A percentile compares a stretch with the other conserved stretches of the same genome.
phyloP scores from a whole-genome alignment of 176 grass and related monocot genomes.

The Zea mays region DNA sequence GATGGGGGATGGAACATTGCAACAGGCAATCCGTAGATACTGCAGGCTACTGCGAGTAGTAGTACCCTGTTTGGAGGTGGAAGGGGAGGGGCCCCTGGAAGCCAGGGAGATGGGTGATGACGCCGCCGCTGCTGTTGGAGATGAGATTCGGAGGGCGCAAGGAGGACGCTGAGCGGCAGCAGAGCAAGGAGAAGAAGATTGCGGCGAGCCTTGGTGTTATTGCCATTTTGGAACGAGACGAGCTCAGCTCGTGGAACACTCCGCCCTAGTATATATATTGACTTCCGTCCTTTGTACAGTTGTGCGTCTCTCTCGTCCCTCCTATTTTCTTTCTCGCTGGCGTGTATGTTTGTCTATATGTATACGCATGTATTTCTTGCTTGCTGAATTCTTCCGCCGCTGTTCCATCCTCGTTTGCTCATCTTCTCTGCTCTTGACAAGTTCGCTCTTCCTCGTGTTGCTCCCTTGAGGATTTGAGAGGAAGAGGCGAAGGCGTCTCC shows the following conservation, averaged over 20 bases:
- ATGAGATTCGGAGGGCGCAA: not conserved
- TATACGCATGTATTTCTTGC: not conserved
- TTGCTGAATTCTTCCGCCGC: not conserved
- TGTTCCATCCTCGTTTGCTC: not conserved
- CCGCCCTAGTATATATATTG: too few species aligned
- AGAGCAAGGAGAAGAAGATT: not conserved
- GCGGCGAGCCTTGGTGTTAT: not conserved
- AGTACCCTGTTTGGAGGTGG: slow-evolving; percentile 39
- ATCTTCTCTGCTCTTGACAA: not conserved
- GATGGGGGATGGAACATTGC: not conserved
- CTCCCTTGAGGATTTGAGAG: not conserved
- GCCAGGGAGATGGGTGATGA: slow-evolving; percentile 37
- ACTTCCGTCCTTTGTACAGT: too few species aligned
- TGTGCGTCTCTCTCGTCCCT: not conserved
- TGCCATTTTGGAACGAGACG: not conserved
- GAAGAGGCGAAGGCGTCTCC: not conserved
- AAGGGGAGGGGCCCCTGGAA: slow-evolving; percentile 40
- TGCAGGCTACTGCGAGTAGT: too few species aligned
- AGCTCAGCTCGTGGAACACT: too few species aligned
- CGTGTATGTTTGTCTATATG: not conserved
- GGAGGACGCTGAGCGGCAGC: not conserved
- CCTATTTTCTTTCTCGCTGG: not conserved
- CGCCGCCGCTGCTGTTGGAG: not conserved
- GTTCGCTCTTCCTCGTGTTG: not conserved
- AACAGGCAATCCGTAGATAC: not conserved